phyloP scores from a whole-genome alignment of 2,329 filamentous ascomycete genomes.

The Fusarium humuli region DNA sequence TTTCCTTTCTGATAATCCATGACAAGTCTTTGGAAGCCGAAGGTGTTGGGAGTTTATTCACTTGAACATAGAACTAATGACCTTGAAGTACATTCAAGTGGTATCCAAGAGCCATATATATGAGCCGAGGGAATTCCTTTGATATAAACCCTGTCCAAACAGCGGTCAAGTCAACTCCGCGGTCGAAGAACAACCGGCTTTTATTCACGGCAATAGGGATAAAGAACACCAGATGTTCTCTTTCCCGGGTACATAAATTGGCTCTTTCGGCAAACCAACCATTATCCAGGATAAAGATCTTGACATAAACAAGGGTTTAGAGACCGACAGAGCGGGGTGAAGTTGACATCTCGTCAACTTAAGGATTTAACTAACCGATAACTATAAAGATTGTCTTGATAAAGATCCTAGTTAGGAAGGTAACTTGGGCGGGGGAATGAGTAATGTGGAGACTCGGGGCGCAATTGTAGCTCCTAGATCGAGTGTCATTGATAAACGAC shows the following conservation, averaged over 20 bases:
- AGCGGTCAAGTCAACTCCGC: not conserved
- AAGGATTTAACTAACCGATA: not conserved
- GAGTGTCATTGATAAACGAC: not conserved
- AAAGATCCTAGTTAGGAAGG: conserved; percentile 27
- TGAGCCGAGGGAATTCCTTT: not conserved
- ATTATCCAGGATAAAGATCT: not conserved
- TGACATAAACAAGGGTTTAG: not conserved
- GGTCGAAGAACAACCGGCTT: not conserved
- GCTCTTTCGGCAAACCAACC: not conserved
- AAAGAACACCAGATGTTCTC: not conserved
- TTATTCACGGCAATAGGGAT: not conserved
- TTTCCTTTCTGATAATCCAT: too few species aligned
- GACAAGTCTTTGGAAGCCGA: too few species aligned
- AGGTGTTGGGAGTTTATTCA: too few species aligned
- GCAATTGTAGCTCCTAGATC: conserved; percentile 28
- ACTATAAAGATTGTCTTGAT: conserved; percentile 27
- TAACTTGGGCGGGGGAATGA: conserved; percentile 11
- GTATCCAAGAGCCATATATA: not conserved
- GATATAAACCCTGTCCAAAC: not conserved
- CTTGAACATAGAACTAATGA: too few species aligned
- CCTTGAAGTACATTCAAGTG: not conserved
- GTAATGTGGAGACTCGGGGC: conserved; percentile 22
- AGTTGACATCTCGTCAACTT: not conserved
- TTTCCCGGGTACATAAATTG: not conserved
- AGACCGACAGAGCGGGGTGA: conserved; percentile 17